Percentiles rank a stretch among this genome's conserved stretches.
Evolutionary conservation across 495 filamentous ascomycete species (phyloP).

Genomic region (Hypoxylon crocopeplum): DNA sequence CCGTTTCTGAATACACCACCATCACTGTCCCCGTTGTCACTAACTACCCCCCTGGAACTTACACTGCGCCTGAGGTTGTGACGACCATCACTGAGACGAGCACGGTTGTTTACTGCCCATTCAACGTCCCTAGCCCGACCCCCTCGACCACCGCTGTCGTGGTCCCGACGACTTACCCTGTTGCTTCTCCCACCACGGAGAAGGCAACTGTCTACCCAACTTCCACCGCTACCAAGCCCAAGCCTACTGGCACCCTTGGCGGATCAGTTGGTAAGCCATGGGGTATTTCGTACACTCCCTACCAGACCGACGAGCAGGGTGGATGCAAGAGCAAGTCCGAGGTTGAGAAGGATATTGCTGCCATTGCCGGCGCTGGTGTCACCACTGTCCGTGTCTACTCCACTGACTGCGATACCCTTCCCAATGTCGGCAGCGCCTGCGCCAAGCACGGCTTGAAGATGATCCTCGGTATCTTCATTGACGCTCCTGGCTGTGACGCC

Average conservation of each 20-base stretch:
- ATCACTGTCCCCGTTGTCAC: slow-evolving; percentile 71
- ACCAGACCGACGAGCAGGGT: slow-evolving; percentile 56
- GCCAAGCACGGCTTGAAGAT: slow-evolving; percentile 69
- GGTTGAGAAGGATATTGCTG: slow-evolving; percentile 69
- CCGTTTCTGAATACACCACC: slow-evolving; percentile 59
- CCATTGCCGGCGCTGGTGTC: slow-evolving; percentile 79
- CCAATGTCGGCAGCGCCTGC: slow-evolving; percentile 72
- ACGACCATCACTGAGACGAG: slow-evolving; percentile 73
- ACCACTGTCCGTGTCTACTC: slow-evolving; percentile 85
- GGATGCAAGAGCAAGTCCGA: slow-evolving; percentile 70
- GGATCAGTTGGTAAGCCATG: slow-evolving; percentile 64
- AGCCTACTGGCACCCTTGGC: slow-evolving; percentile 42
- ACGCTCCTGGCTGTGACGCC: slow-evolving; percentile 62
- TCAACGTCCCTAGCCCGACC: slow-evolving; percentile 51
- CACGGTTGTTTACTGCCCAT: slow-evolving; percentile 77
- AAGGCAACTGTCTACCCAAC: not conserved
- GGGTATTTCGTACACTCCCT: slow-evolving; percentile 94
- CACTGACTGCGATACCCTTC: slow-evolving; percentile 84
- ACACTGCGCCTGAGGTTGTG: slow-evolving; percentile 70
- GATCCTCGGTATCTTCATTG: slow-evolving; percentile 87
- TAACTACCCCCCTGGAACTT: slow-evolving; percentile 72
- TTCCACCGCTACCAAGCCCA: slow-evolving; percentile 33
- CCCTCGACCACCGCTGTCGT: slow-evolving; percentile 31
- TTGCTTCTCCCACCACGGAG: slow-evolving; percentile 6
- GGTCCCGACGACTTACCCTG: slow-evolving; percentile 24